Base-by-base conservation (phyloP, 441 rosid species). In the Arabidopsis hybrid region DNA sequence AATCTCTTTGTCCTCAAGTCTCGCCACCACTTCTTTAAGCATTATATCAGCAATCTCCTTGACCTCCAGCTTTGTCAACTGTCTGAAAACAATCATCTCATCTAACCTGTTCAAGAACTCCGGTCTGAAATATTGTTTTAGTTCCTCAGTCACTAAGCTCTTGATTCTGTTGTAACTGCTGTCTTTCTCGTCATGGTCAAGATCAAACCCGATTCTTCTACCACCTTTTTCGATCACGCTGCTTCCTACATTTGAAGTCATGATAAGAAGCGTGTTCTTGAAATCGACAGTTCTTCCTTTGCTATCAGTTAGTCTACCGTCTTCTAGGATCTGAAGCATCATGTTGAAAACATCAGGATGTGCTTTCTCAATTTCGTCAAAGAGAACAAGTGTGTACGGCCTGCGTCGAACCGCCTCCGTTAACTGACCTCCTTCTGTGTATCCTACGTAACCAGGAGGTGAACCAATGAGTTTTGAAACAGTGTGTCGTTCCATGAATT, bases 291-390 rank as follows among this genome's bases (percentile, higher is more conserved):
- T 93, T 81, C 99, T 86, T 61, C 99, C 98, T 84, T 93, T 95
- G 85, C 99, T 95, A 76, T 95, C 99, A 0, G 98, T 95, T 76
- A 95, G 67, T 82, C 99, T 86, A 55, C 99, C 98, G 59, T 95
- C 99, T 86, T 95, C 99, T 0, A 95, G 92, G 73, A 95, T 91
- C 74, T 95, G 99, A 83, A 95, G 99, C 98, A 95, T 93, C 94
- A 93, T 91, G 87, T 95, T 93, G 83, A 93, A 95, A 63, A 93
- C 98, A 71, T 93, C 99, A 0, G 99, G 96, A 72, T 95, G 98
- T 7, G 99, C 99, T 82, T 95, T 95, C 79, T 95, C 99, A 7
- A 95, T 93, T 85, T 95, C 99, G 47, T 95, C 99, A 60, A 93
- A 93, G 63, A 95, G 90, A 6, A 95, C 94, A 0, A 93, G 92